These are phyloP conservation scores for Aspergillus jensenii DNA, from an alignment of 2,329 filamentous ascomycete genomes.

Conservation along the genomic window DNA sequence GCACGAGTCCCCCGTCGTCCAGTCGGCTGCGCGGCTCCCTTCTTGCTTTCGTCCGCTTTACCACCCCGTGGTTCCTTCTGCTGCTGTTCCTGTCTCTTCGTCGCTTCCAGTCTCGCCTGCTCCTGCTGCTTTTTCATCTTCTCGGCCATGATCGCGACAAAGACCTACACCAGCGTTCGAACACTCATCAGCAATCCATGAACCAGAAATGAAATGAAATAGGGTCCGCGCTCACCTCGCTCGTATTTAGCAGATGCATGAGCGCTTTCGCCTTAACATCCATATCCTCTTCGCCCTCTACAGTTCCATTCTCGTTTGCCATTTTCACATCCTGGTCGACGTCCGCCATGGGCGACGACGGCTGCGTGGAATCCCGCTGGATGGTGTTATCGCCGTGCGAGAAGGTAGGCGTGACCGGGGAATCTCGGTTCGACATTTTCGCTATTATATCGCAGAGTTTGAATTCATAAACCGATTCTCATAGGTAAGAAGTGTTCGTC, in stretches of 20 bases:
- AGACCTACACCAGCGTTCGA: conserved; percentile 34
- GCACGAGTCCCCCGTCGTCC: conserved; percentile 35
- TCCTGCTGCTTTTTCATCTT: conserved; percentile 51
- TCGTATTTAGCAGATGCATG: conserved; percentile 47
- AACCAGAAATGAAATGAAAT: neutral
- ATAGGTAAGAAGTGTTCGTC: neutral
- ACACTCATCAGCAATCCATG: conserved; percentile 1
- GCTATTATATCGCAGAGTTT: neutral
- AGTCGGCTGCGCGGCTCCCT: conserved; percentile 16
- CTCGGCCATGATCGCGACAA: conserved; percentile 51
- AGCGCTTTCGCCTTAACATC: conserved; percentile 45
- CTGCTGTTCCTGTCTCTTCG: conserved; percentile 26
- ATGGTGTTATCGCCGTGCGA: conserved; percentile 23
- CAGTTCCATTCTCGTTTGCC: conserved; percentile 12
- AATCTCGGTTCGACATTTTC: conserved; percentile 28
- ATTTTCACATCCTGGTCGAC: conserved; percentile 5
- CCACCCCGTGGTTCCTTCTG: conserved; percentile 23
- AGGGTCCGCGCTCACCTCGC: conserved; percentile 34
- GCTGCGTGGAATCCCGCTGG: conserved; percentile 30
- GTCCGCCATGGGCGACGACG: conserved; percentile 30
- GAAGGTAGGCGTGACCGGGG: conserved; percentile 27
- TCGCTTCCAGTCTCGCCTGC: conserved; percentile 38
- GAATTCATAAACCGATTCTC: neutral
- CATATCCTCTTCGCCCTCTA: conserved; percentile 39
- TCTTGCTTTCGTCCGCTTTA: conserved; percentile 23